Evolutionary conservation across 805 yeast species (phyloP).

Genomic region (Lipomyces yamanashiensis): DNA sequence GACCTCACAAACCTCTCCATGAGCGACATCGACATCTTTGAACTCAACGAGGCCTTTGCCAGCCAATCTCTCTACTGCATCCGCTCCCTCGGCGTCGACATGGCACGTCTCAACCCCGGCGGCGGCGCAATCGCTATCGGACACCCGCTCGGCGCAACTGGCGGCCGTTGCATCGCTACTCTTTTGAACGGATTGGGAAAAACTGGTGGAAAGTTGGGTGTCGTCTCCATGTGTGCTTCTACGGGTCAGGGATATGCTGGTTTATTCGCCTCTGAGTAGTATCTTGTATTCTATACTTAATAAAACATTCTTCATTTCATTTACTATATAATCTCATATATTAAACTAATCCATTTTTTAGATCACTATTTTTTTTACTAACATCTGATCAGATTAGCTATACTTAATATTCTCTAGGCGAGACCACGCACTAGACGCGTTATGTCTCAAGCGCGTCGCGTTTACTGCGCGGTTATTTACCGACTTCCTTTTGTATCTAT

Average conservation of each 20-base stretch:
- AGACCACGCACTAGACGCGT: neutral
- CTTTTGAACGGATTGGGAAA: constrained; percentile 46
- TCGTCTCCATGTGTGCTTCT: constrained; percentile 48
- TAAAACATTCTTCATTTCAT: neutral
- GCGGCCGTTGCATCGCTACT: constrained; percentile 51
- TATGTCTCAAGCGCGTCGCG: neutral
- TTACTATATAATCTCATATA: neutral
- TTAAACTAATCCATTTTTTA: too few species aligned
- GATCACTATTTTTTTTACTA: too few species aligned
- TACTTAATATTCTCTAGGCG: neutral
- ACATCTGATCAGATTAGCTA: too few species aligned
- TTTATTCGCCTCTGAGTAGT: constrained; percentile 23
- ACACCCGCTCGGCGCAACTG: constrained; percentile 81
- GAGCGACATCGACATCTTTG: constrained; percentile 74
- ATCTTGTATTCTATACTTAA: neutral
- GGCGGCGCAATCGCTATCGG: constrained; percentile 96
- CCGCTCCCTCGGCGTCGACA: constrained; percentile 63
- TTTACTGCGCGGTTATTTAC: neutral
- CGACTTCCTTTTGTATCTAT: too few species aligned
- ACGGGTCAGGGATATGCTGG: constrained; percentile 31
- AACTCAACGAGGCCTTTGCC: constrained; percentile 88
- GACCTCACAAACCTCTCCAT: constrained; percentile 67
- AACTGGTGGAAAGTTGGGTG: constrained; percentile 46
- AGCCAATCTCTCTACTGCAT: constrained; percentile 86
- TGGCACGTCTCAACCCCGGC: constrained; percentile 74